phyloP scores from a whole-genome alignment of 2,329 filamentous ascomycete genomes.

The Neonectria neomacrospora region DNA sequence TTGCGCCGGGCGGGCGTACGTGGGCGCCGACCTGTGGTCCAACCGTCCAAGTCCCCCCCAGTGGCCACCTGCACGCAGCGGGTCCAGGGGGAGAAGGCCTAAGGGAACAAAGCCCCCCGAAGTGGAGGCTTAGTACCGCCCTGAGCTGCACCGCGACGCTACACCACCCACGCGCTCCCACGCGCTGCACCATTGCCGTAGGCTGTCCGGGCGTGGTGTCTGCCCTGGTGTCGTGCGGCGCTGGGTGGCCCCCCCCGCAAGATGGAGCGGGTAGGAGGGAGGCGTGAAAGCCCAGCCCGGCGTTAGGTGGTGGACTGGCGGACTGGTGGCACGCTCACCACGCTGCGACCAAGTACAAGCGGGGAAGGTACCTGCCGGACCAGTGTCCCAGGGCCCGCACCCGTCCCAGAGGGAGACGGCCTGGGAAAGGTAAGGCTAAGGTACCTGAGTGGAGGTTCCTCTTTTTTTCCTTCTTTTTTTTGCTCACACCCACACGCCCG shows the following conservation, averaged over 20 bases:
- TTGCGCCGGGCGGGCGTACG: slow-evolving; percentile 22
- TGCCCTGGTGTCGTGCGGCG: slow-evolving; percentile 19
- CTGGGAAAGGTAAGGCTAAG: slow-evolving; percentile 11
- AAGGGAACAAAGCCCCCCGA: slow-evolving; percentile 7
- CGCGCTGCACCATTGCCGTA: slow-evolving; percentile 18
- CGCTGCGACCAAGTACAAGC: slow-evolving; percentile 14
- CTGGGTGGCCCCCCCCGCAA: slow-evolving; percentile 11
- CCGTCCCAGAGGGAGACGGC: slow-evolving; percentile 3
- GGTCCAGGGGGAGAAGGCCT: slow-evolving; percentile 19
- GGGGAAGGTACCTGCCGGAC: slow-evolving; percentile 15
- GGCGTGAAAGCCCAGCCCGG: slow-evolving; percentile 15
- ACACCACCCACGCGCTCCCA: slow-evolving; percentile 9
- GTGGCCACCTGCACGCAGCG: slow-evolving; percentile 20
- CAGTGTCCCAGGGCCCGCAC: slow-evolving; percentile 6
- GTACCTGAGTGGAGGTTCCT: slow-evolving; percentile 26
- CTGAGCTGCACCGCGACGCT: slow-evolving; percentile 11
- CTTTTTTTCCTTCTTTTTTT: slow-evolving; percentile 6
- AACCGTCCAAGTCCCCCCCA: slow-evolving; percentile 4
- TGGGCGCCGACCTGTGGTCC: slow-evolving; percentile 18
- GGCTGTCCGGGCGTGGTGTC: neutral
- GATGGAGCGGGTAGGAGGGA: slow-evolving; percentile 10
- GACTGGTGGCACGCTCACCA: slow-evolving; percentile 1
- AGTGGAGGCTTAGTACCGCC: slow-evolving; percentile 9
- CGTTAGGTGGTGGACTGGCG: slow-evolving; percentile 13
- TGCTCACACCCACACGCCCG: slow-evolving; percentile 16